These are phyloP conservation scores for Calonectria leucothoes DNA, from an alignment of 2,329 filamentous ascomycete genomes.

Conservation along the genomic window DNA sequence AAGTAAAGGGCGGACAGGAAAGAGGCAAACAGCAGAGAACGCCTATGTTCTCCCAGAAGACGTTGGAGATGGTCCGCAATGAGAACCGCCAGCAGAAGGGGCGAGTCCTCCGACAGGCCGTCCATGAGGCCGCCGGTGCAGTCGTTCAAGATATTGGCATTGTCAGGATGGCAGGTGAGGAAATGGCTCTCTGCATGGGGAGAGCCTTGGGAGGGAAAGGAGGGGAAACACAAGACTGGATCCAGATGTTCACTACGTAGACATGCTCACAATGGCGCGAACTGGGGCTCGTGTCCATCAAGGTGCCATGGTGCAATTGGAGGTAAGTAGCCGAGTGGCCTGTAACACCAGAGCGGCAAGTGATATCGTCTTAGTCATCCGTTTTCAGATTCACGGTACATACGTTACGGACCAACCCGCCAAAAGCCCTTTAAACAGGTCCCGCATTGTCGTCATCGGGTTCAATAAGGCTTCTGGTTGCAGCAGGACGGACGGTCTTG, in stretches of 20 bases:
- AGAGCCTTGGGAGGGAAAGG: constrained; percentile 6
- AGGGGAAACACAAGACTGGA: not conserved
- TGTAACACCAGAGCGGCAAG: not conserved
- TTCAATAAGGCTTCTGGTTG: not conserved
- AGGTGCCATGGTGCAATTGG: constrained; percentile 36
- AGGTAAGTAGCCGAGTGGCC: not conserved
- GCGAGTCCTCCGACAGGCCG: constrained; percentile 38
- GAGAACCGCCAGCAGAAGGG: constrained; percentile 33
- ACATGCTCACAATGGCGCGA: not conserved
- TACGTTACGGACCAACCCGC: not conserved
- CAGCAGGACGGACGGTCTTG: not conserved
- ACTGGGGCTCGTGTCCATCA: constrained; percentile 41
- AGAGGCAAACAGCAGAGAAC: not conserved
- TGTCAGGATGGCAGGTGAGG: not conserved
- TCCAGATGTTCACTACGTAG: constrained; percentile 16
- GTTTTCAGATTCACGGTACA: not conserved
- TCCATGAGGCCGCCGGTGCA: constrained; percentile 37
- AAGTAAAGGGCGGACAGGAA: constrained; percentile 30
- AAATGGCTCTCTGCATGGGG: constrained; percentile 3
- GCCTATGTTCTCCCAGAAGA: not conserved
- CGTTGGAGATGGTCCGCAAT: constrained; percentile 35
- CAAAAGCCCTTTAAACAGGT: not conserved
- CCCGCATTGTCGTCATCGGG: constrained; percentile 16
- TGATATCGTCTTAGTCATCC: constrained; percentile 8
- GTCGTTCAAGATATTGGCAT: constrained; percentile 27